Evolutionary conservation across 306 rosid species (phyloP), one percentile per base, ranked within the genome.

Genomic region (Medicago arabica): DNA sequence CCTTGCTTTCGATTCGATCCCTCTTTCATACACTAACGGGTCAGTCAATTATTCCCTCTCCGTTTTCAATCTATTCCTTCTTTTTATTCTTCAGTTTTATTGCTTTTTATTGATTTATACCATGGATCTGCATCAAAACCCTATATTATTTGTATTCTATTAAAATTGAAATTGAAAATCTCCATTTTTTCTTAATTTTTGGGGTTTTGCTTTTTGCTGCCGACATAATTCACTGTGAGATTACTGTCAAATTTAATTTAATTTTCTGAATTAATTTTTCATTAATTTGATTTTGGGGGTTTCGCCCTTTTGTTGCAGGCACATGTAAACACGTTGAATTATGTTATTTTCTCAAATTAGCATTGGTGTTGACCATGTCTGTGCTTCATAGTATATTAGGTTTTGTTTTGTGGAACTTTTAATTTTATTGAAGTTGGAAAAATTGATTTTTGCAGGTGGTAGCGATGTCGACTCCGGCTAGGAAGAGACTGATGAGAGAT

Each of bases 401-500:
- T 18, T 54, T 54, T 54, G 2, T 34, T 18, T 38, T n/a, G 47
- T 69, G 60, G 40, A 31, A 4, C 28, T 49, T 69, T 53, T 72
- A 53, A 43, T 78, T 61, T 74, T 54, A 31, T 31, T 31, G 36
- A 31, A 3, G 6, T 31, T 31, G 36, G 36, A 31, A 31, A 31
- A 31, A 31, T 31, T 55, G 1, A 61, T 75, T 57, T 77, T 57
- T 51, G 1, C 64, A 78, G 93, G 91, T 84, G 78, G 86, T 75
- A 86, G 85, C 85, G 68, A 95, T 95, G 98, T 90, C 97, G 60
- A 95, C 98, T 75, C 96, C 98, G 17, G 74, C 98, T 58, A 95
- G 97, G 84, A 92, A 95, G 85, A 89, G 98, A 81, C 81, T 95
- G 72, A 92, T 95, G 98, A 92, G 98, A 75, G 98, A 95, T 81